Evolutionary conservation across 2,329 filamentous ascomycete genomes (phyloP), one percentile per base, ranked within the genome.

Genomic region (Diplodia intermedia): DNA sequence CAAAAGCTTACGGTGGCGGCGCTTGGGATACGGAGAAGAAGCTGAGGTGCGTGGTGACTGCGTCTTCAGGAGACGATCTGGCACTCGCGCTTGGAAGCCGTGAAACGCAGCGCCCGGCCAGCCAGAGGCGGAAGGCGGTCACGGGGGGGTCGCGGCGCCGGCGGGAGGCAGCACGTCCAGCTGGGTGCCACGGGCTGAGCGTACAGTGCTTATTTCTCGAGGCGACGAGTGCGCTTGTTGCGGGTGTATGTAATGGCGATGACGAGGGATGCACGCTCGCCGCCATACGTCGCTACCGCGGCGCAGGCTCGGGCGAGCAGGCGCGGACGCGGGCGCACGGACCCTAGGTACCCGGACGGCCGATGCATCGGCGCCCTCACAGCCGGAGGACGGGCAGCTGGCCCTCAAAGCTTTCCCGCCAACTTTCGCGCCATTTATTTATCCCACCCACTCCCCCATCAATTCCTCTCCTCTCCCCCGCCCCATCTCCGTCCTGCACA

Each of bases 391-490:
- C 29, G 20, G 29, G 55, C 54, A 38, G 36, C 65, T 53, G 53
- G 53, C 65, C 40, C 43, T 52, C 65, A 67, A 67, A 67, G 67
- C 70, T 73, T 71, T 71, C 70, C 71, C 38, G 56, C 49, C 66
- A 62, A 55, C 56, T 55, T 55, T 67, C 66, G 53, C 54, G 36
- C 54, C 54, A 50, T 53, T 68, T 52, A 68, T 71, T 73, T 72
- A 73, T 76, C 75, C 72, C 73, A 70, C 67, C 71, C 72, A 67
- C 69, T 68, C 70, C 43, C 70, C 72, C 75, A 76, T 75, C 73
- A 76, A 70, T 78, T 75, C 73, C 78, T 74, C 77, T 76, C 77
- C 71, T 71, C 73, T 75, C 69, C 74, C 74, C 75, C 71, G 70
- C 70, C 68, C 67, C 70, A 75, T 74, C 67, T 71, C 72, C 75